Evolutionary conservation across 257 asterid genomes (phyloP), one percentile per base, ranked within the genome.

Genomic region (Scutellaria barbata): DNA sequence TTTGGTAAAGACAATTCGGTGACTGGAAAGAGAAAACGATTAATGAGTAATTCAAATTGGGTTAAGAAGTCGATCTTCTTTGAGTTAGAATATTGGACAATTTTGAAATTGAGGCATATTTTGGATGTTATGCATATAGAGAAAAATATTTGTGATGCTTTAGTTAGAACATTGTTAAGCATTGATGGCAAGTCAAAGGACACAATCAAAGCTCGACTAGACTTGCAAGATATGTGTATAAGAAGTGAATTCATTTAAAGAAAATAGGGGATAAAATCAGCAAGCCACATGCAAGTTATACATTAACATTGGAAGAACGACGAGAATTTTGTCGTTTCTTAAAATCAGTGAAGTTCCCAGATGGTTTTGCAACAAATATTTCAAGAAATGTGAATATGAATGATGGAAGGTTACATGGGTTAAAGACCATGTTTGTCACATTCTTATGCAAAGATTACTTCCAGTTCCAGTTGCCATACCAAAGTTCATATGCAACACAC

Each of bases 291-390:
- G 68, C 68, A 14, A 1, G 52, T 16, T 17, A 62, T n/a, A 62
- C 52, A 14, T 17, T 16, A 5, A 14, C 68, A 8, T 16, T 41
- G 52, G 37, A 17, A 8, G 68, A 62, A 41, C 18, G 16, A 41
- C 16, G 68, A 3, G 52, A 62, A 16, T 40, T 62, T 1, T 62
- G 37, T 16, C 51, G 0, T 4, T 62, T 62, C 17, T 9, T 62
- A 1, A 16, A 16, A 16, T 39, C 68, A 1, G 52, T 62, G 13
- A 62, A 41, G 33, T 62, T 40, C 0, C 68, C 52, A 0, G 37
- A 62, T 62, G 67, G 52, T 0, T 62, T 40, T 62, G 67, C 67
- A 13, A 8, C 67, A 40, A 62, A 41, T 41, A 40, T 62, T 7
- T 62, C 67, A 8, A 62, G 13, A 11, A 40, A 16, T 5, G 52